phyloP scores from a whole-genome alignment of 352 stramenopile genomes.

The Globisporangium parvum region DNA sequence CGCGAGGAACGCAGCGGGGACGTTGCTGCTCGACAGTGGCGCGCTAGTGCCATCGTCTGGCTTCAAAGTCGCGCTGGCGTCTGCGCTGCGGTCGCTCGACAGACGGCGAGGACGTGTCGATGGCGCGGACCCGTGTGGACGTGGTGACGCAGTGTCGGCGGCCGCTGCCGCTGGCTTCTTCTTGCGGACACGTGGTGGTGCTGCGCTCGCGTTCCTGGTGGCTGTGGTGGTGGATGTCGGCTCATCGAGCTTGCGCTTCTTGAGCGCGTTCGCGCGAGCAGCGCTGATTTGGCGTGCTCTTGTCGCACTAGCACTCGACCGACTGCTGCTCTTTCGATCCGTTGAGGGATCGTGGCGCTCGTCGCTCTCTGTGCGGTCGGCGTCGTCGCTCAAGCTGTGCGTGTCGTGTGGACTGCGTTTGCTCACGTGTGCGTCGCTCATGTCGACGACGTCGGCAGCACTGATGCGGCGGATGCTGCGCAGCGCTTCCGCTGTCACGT shows the following conservation, averaged over 20 bases:
- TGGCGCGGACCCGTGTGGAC: not conserved
- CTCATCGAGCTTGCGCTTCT: slow-evolving; percentile 5
- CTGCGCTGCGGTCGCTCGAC: not conserved
- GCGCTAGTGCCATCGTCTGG: too few species aligned
- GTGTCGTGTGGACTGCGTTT: too few species aligned
- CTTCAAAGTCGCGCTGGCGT: not conserved
- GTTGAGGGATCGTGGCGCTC: not conserved
- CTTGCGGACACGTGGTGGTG: too few species aligned
- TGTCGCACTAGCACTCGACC: not conserved
- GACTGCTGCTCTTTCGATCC: too few species aligned
- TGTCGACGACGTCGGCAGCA: not conserved
- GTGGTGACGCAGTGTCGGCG: too few species aligned
- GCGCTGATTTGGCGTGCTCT: not conserved
- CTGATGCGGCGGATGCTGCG: slow-evolving; percentile 1
- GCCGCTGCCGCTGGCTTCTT: too few species aligned
- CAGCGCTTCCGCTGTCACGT: slow-evolving; percentile 4
- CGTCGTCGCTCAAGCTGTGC: not conserved
- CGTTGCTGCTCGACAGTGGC: slow-evolving; percentile 15
- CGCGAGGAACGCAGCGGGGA: slow-evolving; percentile 32
- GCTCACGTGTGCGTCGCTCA: not conserved
- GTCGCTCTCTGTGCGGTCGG: not conserved
- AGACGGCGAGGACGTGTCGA: too few species aligned
- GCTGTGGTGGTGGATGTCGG: not conserved
- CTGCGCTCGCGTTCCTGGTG: not conserved
- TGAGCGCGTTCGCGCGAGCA: not conserved